These are phyloP conservation scores for Xerocomellus chrysenteron DNA, from an alignment of 768 basidiomycete species.

Conservation along the genomic window DNA sequence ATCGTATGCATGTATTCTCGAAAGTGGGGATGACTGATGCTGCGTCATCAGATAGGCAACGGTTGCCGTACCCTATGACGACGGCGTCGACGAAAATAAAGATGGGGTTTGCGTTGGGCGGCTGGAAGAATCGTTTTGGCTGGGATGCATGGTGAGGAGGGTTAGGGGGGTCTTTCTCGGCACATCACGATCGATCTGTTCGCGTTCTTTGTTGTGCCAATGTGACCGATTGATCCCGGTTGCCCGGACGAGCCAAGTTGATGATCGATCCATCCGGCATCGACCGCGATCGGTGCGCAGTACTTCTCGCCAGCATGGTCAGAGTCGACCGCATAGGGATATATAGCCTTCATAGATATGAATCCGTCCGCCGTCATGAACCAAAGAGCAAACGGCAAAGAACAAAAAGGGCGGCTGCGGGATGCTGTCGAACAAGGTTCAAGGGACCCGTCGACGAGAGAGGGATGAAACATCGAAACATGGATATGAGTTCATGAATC, in stretches of 20 bases:
- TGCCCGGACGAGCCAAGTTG: neutral
- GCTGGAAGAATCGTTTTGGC: neutral
- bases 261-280: constrained; percentile 8
- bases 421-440: constrained; percentile 3
- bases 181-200: neutral
- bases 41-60: constrained; percentile 1
- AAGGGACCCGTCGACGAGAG: neutral
- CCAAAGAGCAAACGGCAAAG: neutral
- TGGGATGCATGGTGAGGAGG: neutral
- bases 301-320: constrained; percentile 3
- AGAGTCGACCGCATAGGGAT: constrained; percentile 13
- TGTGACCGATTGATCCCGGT: neutral
- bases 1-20: neutral
- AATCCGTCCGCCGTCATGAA: neutral
- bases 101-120: neutral
- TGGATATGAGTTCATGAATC: constrained; percentile 15
- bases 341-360: constrained; percentile 13
- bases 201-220: neutral
- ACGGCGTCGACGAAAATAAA: neutral
- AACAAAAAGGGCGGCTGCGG: neutral
- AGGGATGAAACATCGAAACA: neutral
- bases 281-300: constrained; percentile 17
- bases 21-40: neutral
- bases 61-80: neutral
- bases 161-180: neutral